Base-by-base conservation (phyloP, 1,139 yeast species). In the Tardiomyces blankii region DNA sequence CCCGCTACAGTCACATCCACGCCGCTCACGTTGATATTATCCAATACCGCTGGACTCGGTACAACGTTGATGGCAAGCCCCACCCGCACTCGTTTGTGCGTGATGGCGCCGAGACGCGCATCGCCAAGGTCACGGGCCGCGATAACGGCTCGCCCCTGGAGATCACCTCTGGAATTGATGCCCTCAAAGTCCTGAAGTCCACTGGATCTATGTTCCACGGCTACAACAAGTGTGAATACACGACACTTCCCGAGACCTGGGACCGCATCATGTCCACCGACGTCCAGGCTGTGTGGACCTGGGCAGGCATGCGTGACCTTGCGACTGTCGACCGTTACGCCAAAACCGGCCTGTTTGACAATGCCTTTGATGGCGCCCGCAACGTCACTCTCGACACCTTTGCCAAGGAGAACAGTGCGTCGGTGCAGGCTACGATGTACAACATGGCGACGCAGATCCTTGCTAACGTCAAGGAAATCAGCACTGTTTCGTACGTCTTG, bases 141-240 rank as follows among this genome's bases (percentile, higher is more conserved):
- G 69, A 70, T 43, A 30, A 30, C 16, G 61, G 72, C 44, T 74
- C 74, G 39, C 73, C 74, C 48, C 77, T 79, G 65, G 59, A 64
- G 33, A 65, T 88, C 53, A 64, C 71, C n/a, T 82, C 94, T 2
- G 80, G 89, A 30, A 74, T 88, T 59, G 80, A 82, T 64, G 94
- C 83, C 57, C 74, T 88, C 61, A 86, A 93, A 9, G 94, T 88
- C 28, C 78, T 88, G 63, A 88, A 88, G 67, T 82, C 93, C 40
- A 88, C 96, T n/a, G 93, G 94, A 21, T 86, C 96, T 30, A 85
- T 84, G 84, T 88, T 88, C 70, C 80, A 84, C 66, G 95, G 93
- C 44, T 88, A 73, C 73, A 74, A 86, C 69, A 73, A 72, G 44
- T 87, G 95, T 68, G 96, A 88, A 61, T 86, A 78, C 75, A 88